Base-by-base conservation (phyloP, 345 rosid species). In the Draba incana region DNA sequence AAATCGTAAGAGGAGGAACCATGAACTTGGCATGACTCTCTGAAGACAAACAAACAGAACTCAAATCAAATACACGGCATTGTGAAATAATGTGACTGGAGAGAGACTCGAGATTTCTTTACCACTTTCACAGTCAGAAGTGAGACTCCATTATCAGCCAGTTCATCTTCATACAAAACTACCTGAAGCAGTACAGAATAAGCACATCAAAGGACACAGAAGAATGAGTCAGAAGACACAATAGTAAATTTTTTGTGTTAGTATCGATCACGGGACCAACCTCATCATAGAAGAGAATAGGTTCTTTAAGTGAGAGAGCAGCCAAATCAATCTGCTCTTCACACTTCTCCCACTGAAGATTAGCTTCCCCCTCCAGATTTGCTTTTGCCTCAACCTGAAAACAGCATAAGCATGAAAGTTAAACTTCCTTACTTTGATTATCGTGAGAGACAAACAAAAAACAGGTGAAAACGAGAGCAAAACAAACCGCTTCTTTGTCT, bases 231-330 rank as follows among this genome's bases (percentile, higher is more conserved):
- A 57, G 37, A 77, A 65, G 53, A 27, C 15, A 20, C 31, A 57
- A 20, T 20, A 12, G 0, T 44, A 35, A 7, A 11, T 24, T 9
- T 42, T 31, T 13, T 33, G 10, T 6, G 59, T 30, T 20, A n/a
- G 33, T 44, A 15, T 69, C 0, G 10, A 55, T 44, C 15, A 75
- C 49, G 53, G 58, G 25, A 43, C 69, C 52, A 59, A 89, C 97
- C 92, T 94, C 99, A 76, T 94, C 99, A 71, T 83, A 94, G 80
- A 92, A 94, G 65, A 94, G 98, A 86, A 94, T 94, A 71, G 98
- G 93, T 78, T 94, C 99, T 80, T 84, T 94, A 24, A 82, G 75
- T 10, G 97, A 80, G 49, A 94, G 81, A 38, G 96, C 80, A 72
- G 63, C 93, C 74, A 85, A 53, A 79, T 92, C 93, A 80, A 94